These are phyloP conservation scores for Penicillium sp. DNA, from an alignment of 2,329 filamentous ascomycete genomes.

Conservation along the genomic window DNA sequence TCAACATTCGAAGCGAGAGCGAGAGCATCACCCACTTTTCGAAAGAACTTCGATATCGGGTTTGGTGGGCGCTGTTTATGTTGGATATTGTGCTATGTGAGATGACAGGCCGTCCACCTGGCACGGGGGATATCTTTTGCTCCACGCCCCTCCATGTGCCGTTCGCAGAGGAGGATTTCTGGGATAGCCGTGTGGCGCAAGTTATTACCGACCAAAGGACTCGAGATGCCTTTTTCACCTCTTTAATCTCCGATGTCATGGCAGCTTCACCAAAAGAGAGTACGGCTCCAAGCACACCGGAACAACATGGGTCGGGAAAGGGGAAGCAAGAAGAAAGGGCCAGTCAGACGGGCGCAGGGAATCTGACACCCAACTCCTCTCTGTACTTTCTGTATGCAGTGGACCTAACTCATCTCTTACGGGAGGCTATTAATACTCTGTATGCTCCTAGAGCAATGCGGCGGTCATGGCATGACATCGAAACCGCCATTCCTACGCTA, in stretches of 20 bases:
- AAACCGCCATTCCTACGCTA: constrained; percentile 34
- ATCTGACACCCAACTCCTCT: constrained; percentile 36
- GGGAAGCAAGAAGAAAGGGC: constrained; percentile 17
- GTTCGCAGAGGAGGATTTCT: constrained; percentile 40
- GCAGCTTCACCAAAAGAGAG: not conserved
- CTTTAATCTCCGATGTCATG: constrained; percentile 15
- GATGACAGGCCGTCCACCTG: constrained; percentile 45
- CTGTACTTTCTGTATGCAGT: constrained; percentile 42
- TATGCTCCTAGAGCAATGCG: constrained; percentile 39
- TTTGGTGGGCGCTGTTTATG: constrained; percentile 46
- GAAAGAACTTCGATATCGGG: constrained; percentile 43
- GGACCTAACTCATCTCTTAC: constrained; percentile 37
- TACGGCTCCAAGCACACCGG: constrained; percentile 13
- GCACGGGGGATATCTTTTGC: constrained; percentile 39
- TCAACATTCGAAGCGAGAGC: constrained; percentile 45
- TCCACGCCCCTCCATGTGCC: constrained; percentile 44
- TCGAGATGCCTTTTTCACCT: constrained; percentile 30
- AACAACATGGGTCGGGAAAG: constrained; percentile 6
- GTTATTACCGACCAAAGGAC: constrained; percentile 36
- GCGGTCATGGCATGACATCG: constrained; percentile 39
- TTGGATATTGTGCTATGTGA: constrained; percentile 43
- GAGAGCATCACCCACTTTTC: constrained; percentile 34
- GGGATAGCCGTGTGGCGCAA: constrained; percentile 30
- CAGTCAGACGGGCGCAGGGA: constrained; percentile 27
- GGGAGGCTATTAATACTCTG: constrained; percentile 37